Conservation (phyloP, 805 yeast genomes). For the Sugiyamaella americana region DNA sequence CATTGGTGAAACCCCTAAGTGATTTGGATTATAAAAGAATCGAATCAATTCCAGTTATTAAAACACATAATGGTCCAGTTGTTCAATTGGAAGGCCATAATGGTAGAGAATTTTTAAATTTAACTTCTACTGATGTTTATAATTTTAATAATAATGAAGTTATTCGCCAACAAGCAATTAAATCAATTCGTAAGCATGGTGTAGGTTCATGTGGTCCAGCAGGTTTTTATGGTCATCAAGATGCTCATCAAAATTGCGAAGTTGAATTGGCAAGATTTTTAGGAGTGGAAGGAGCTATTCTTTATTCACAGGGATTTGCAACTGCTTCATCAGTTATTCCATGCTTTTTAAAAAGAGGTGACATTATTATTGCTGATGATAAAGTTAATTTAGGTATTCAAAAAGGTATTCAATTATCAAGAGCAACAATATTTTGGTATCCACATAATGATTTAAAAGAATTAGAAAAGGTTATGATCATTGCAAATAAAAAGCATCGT, state of each 20-base stretch:
- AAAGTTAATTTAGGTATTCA: constrained; percentile 71
- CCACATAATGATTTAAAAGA: constrained; percentile 87
- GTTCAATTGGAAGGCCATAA: constrained; percentile 29
- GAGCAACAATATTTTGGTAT: constrained; percentile 78
- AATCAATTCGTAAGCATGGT: constrained; percentile 63
- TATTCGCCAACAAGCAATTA: constrained; percentile 49
- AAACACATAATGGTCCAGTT: constrained; percentile 46
- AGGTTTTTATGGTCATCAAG: constrained; percentile 94
- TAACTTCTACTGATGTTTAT: constrained; percentile 68
- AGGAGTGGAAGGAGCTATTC: constrained; percentile 69
- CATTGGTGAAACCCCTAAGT: constrained; percentile 55
- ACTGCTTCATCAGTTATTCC: constrained; percentile 86
- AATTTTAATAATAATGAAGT: constrained; percentile 46
- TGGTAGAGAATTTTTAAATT: constrained; percentile 46
- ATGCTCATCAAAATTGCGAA: constrained; percentile 76
- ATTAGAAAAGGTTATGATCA: constrained; percentile 57
- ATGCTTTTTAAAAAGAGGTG: constrained; percentile 93
- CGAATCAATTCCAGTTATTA: constrained; percentile 54
- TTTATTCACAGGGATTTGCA: constrained; percentile 89
- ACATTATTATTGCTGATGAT: constrained; percentile 80
- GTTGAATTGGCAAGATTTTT: constrained; percentile 68
- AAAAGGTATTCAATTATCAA: constrained; percentile 79
- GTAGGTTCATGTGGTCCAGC: constrained; percentile 99
- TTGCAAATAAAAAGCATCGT: constrained; percentile 52
- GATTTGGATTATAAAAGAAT: constrained; percentile 56